phyloP scores from a whole-genome alignment of 345 rosid species.

The Populus tremula region DNA sequence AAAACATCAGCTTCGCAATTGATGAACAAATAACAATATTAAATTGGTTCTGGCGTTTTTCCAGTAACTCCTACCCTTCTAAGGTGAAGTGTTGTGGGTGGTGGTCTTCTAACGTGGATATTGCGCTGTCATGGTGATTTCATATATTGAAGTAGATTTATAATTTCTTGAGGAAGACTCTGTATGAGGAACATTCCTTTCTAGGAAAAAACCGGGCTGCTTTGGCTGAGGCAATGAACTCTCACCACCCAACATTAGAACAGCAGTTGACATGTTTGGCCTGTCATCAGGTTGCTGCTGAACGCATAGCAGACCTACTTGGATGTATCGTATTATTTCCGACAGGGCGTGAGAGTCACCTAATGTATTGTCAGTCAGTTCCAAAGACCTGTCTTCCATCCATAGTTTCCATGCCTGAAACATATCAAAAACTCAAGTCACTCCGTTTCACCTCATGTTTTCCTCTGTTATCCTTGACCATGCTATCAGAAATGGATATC shows the following conservation, averaged over 20 bases:
- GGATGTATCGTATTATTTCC: slow-evolving; percentile 37
- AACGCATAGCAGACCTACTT: slow-evolving; percentile 41
- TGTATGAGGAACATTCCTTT: slow-evolving; percentile 14
- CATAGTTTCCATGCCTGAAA: slow-evolving; percentile 42
- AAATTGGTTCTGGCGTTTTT: too few species aligned
- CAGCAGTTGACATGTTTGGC: slow-evolving; percentile 39
- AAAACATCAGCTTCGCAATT: too few species aligned
- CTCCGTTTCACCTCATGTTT: too few species aligned
- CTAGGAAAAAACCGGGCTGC: slow-evolving; percentile 39
- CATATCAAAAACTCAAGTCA: background rate
- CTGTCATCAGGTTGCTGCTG: slow-evolving; percentile 43
- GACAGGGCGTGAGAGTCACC: background rate
- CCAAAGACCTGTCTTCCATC: slow-evolving; percentile 27
- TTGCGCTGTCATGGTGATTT: too few species aligned
- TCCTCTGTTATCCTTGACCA: too few species aligned
- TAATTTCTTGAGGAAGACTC: slow-evolving; percentile 26
- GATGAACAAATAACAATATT: too few species aligned
- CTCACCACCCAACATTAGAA: slow-evolving; percentile 45
- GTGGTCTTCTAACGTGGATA: too few species aligned
- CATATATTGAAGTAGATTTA: too few species aligned
- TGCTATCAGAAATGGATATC: too few species aligned
- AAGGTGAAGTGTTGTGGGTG: too few species aligned
- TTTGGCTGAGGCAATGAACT: slow-evolving; percentile 32
- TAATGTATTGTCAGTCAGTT: slow-evolving; percentile 15
- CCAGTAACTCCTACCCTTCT: too few species aligned